phyloP scores from a whole-genome alignment of 768 basidiomycete genomes.

The Lactarius hatsudake region DNA sequence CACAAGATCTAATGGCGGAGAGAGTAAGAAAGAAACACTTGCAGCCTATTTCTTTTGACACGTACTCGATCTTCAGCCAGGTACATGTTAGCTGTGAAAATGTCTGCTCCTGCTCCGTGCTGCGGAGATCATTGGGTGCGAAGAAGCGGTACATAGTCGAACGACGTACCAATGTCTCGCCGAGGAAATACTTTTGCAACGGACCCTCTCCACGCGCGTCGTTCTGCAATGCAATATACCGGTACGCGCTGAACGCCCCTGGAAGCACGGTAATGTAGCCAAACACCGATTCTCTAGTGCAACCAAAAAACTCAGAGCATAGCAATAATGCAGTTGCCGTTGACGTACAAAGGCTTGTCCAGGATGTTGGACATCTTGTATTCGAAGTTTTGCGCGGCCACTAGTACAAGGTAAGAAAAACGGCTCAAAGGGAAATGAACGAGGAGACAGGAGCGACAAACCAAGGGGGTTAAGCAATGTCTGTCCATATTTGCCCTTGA shows the following conservation, averaged over 20 bases:
- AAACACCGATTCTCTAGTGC: conserved; percentile 68
- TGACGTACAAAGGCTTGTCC: conserved; percentile 74
- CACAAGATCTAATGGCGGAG: conserved; percentile 63
- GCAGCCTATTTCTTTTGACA: conserved; percentile 18
- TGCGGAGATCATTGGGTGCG: conserved; percentile 27
- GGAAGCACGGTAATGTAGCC: conserved; percentile 95
- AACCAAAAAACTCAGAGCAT: neutral
- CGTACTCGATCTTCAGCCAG: conserved; percentile 81
- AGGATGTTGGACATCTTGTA: conserved; percentile 94
- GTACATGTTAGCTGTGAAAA: conserved; percentile 97
- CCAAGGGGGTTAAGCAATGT: conserved; percentile 78
- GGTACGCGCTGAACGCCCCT: conserved; percentile 89
- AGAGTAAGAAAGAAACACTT: neutral
- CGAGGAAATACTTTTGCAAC: conserved; percentile 93
- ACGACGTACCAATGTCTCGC: conserved; percentile 77
- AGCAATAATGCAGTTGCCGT: neutral
- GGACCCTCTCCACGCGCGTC: conserved; percentile 81
- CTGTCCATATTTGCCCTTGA: conserved; percentile 80
- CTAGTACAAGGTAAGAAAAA: conserved; percentile 31
- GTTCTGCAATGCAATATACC: conserved; percentile 90
- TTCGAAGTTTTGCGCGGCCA: conserved; percentile 92
- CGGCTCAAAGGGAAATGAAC: neutral
- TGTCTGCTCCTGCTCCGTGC: conserved; percentile 83
- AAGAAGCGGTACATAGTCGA: neutral
- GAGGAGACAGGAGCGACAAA: conserved; percentile 16